These are phyloP conservation scores for Articulospora tetracladia DNA, from an alignment of 495 filamentous ascomycete species.

Conservation along the genomic window DNA sequence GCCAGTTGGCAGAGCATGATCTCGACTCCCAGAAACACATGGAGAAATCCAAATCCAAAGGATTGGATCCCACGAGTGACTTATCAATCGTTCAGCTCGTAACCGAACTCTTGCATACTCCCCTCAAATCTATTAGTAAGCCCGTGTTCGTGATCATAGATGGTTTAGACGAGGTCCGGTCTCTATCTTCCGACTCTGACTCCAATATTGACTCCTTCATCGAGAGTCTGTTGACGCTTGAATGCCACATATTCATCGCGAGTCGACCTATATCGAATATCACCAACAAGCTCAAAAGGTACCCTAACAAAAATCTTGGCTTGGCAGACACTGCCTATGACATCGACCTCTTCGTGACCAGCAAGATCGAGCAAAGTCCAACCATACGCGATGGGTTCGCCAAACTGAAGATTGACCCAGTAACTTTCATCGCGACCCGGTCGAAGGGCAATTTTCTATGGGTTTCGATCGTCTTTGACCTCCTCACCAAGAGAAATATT, in stretches of 20 bases:
- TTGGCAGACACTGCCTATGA: slow-evolving; percentile 4
- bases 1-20: neutral
- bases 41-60: neutral
- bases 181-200: neutral
- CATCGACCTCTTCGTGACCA: slow-evolving; percentile 1
- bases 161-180: slow-evolving; percentile 6
- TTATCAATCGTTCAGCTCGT: neutral
- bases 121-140: slow-evolving; percentile 1
- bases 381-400: neutral
- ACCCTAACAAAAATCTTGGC: neutral
- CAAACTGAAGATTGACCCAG: slow-evolving; percentile 5
- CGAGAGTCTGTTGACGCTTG: neutral
- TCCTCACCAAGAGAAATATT: neutral
- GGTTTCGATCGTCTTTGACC: slow-evolving; percentile 8
- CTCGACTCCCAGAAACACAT: neutral
- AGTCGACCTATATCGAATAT: slow-evolving; percentile 1
- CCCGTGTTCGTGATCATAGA: slow-evolving; percentile 4
- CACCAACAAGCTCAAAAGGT: neutral
- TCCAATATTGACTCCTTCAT: slow-evolving; percentile 2
- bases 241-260: neutral
- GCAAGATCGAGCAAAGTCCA: neutral
- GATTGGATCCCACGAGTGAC: neutral
- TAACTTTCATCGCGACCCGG: neutral
- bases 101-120: neutral
- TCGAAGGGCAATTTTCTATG: slow-evolving; percentile 11